A percentile compares a stretch with the other conserved stretches of the same genome.
Evolutionary conservation across 2,329 filamentous ascomycete species (phyloP).

Genomic region (Ophiostoma triangulosporum): DNA sequence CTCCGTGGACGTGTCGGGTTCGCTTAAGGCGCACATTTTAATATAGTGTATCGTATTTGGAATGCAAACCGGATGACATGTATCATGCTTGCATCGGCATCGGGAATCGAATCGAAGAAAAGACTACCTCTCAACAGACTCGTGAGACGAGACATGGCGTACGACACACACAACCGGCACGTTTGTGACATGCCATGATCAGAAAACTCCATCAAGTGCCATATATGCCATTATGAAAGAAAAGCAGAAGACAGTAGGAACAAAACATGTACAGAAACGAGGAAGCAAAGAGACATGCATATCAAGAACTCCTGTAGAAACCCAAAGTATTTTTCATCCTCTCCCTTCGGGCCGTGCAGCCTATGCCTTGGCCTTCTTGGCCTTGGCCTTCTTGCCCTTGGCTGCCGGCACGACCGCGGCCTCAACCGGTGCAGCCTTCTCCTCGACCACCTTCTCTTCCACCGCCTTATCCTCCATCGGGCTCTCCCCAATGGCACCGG

Average conservation of each 20-base stretch:
- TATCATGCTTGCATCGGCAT: not conserved
- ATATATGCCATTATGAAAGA: not conserved
- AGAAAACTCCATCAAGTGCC: not conserved
- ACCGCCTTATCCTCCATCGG: constrained; percentile 9
- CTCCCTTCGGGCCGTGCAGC: not conserved
- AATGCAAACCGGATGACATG: no score
- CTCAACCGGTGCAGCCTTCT: not conserved
- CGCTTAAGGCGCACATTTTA: constrained; percentile 46
- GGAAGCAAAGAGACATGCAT: not conserved
- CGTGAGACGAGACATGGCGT: not conserved
- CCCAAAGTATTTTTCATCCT: constrained; percentile 2
- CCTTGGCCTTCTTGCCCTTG: constrained; percentile 21
- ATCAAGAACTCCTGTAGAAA: not conserved
- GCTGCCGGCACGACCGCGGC: constrained; percentile 13
- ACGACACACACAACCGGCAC: not conserved
- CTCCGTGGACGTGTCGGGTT: constrained; percentile 38
- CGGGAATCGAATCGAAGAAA: not conserved
- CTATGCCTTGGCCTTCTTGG: constrained; percentile 20
- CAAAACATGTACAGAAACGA: not conserved
- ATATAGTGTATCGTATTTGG: not conserved
- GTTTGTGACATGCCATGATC: no score
- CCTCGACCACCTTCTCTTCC: not conserved
- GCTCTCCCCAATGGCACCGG: constrained; percentile 20
- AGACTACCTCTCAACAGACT: not conserved
- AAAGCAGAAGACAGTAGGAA: not conserved